Base-by-base conservation (phyloP, 2,329 filamentous ascomycete genomes). In the Ophiostoma triangulosporum region DNA sequence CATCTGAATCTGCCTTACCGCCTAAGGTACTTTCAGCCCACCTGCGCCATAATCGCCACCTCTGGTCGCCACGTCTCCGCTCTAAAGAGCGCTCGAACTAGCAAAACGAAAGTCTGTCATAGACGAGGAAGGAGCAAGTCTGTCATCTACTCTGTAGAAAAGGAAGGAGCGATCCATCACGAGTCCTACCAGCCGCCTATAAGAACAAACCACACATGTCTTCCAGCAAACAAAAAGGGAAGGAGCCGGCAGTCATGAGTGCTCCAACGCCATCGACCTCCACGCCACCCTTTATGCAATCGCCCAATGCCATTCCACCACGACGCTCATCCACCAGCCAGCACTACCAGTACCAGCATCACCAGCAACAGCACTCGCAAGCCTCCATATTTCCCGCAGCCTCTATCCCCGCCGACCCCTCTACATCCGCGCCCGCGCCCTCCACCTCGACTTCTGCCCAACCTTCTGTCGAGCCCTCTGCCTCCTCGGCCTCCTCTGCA, bases 221-320 rank as follows among this genome's bases (percentile, higher is more conserved):
- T 26, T 53, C 53, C 14, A 51, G 45, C 50, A 54, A 53, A 6
- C 53, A 48, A 54, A 59, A 48, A 52, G 55, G 56, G 52, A 59
- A 54, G 45, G 57, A 59, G 52, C 57, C 54, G 20, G 52, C 60
- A 56, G 57, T 58, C 57, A 57, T 61, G 52, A 51, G 60, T 53
- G 55, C 62, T 4, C 9, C 36, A 17, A 11, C 36, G 7, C 17
- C 36, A 49, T 53, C 38, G 12, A 33, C 55, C 4, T 52, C 46
- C 24, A n/a, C 53, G 24, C 60, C 63, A 36, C 58, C 64, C 57
- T 65, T 66, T 56, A 66, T 73, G 51, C 69, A 70, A 54, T 77
- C 75, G n/a, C 81, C 83, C 52, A 81, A 79, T 65, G 73, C 75
- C 35, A 88, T 89, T 53, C 85, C 86, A 20, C 81, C 83, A 3